Conservation (phyloP, 345 rosid species). For the Populus tremula region DNA sequence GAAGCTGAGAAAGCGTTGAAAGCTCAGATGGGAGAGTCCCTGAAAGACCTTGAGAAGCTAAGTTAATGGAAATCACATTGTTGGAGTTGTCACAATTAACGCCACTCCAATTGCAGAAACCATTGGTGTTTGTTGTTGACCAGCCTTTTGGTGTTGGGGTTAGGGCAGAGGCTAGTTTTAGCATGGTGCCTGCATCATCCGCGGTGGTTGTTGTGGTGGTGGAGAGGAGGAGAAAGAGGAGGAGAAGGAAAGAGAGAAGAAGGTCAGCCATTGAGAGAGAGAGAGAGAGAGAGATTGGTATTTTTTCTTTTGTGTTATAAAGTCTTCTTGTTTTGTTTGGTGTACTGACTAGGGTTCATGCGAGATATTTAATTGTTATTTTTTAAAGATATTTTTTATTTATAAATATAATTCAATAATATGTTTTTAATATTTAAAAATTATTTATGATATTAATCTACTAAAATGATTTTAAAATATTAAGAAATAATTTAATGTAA, state of each 20-base stretch:
- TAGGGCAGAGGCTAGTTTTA: conserved; percentile 45
- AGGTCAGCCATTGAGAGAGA: neutral
- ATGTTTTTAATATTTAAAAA: no score
- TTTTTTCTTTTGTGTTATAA: neutral
- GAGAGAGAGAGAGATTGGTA: neutral
- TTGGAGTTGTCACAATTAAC: conserved; percentile 41
- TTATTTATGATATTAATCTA: no score
- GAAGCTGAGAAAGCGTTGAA: conserved; percentile 54
- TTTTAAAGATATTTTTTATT: no score
- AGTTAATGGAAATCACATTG: conserved; percentile 46
- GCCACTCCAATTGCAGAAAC: conserved; percentile 59
- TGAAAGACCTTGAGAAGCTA: conserved; percentile 32
- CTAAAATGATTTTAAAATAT: no score
- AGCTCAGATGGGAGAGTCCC: conserved; percentile 53
- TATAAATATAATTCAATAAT: no score
- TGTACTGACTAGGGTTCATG: neutral
- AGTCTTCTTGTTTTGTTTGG: neutral
- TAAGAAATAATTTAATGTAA: no score
- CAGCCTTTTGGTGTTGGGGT: conserved; percentile 50
- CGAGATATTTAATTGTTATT: no score
- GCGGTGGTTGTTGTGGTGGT: conserved; percentile 28
- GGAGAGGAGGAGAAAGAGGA: conserved; percentile 15
- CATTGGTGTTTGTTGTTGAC: conserved; percentile 39
- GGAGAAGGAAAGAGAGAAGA: neutral
- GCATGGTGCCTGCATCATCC: conserved; percentile 54